phyloP scores from a whole-genome alignment of 352 stramenopile species.

The Phytopythium kandeliae region DNA sequence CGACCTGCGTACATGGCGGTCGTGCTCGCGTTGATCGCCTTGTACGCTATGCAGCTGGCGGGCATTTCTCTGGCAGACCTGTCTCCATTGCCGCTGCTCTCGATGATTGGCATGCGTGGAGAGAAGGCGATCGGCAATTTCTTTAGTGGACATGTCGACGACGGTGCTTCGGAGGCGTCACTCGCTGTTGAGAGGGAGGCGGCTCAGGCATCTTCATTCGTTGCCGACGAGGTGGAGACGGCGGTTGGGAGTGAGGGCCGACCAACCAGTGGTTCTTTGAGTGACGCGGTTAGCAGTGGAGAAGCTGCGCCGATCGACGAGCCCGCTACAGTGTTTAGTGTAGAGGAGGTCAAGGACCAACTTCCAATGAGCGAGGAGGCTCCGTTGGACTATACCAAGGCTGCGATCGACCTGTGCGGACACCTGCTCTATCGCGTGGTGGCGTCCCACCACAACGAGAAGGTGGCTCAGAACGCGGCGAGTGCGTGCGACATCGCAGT shows the following conservation, averaged over 20 bases:
- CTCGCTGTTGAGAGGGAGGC: no score
- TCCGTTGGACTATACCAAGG: conserved; percentile 19
- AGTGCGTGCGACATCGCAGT: conserved; percentile 43
- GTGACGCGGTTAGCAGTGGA: neutral
- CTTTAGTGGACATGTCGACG: neutral
- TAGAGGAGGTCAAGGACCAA: neutral
- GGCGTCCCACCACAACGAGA: conserved; percentile 30
- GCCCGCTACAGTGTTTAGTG: neutral
- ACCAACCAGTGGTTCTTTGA: no score
- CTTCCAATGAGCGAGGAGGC: conserved; percentile 3
- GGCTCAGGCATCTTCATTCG: no score
- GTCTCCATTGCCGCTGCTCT: neutral
- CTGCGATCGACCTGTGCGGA: conserved; percentile 29
- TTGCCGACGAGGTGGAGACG: neutral
- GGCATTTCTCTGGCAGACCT: neutral
- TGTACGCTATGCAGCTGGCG: neutral
- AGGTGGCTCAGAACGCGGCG: conserved; percentile 26
- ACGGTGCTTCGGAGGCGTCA: neutral
- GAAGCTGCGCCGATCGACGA: neutral
- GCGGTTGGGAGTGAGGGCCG: no score
- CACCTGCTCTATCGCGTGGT: conserved; percentile 34
- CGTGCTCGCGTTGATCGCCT: conserved; percentile 8
- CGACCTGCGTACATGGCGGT: conserved; percentile 23
- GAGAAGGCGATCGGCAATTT: neutral
- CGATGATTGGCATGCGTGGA: neutral